Conservation (phyloP, 306 rosid genomes). For the Cicer yamashitae region DNA sequence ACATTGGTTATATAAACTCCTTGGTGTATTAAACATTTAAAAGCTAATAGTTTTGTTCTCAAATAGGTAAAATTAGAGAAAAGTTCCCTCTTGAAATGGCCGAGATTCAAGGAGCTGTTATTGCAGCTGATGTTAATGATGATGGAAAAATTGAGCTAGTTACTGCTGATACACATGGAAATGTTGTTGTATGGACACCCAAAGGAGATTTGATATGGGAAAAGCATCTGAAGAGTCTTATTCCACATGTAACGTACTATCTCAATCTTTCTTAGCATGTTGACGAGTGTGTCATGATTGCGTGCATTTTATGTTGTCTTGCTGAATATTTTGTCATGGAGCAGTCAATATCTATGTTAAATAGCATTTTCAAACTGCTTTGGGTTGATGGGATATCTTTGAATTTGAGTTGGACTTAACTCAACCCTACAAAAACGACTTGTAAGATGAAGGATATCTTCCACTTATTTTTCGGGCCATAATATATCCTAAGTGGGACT, state of each 20-base stretch:
- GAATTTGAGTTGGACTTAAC: neutral
- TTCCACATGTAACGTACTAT: slow-evolving; percentile 74
- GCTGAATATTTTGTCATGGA: neutral
- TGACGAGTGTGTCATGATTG: slow-evolving; percentile 26
- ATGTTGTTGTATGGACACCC: slow-evolving; percentile 96
- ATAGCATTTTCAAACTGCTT: slow-evolving; percentile 23
- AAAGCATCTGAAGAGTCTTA: slow-evolving; percentile 84
- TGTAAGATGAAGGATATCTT: neutral
- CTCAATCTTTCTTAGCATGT: slow-evolving; percentile 33
- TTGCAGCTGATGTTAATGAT: slow-evolving; percentile 96
- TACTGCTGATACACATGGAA: slow-evolving; percentile 90
- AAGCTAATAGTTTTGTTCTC: slow-evolving; percentile 43
- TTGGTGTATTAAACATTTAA: neutral
- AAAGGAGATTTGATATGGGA: slow-evolving; percentile 92
- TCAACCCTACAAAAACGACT: neutral
- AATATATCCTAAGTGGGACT: neutral
- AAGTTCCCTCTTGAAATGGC: slow-evolving; percentile 99
- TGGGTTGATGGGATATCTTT: slow-evolving; percentile 35
- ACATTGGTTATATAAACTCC: neutral
- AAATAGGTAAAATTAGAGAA: slow-evolving; percentile 83
- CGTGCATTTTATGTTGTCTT: slow-evolving; percentile 4
- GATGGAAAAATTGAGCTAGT: slow-evolving; percentile 98
- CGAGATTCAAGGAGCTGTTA: slow-evolving; percentile 87
- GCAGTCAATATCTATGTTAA: slow-evolving; percentile 6
- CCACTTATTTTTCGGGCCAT: neutral